These are phyloP conservation scores for Phytophthora crassamura DNA, from an alignment of 352 stramenopile species.

Conservation along the genomic window DNA sequence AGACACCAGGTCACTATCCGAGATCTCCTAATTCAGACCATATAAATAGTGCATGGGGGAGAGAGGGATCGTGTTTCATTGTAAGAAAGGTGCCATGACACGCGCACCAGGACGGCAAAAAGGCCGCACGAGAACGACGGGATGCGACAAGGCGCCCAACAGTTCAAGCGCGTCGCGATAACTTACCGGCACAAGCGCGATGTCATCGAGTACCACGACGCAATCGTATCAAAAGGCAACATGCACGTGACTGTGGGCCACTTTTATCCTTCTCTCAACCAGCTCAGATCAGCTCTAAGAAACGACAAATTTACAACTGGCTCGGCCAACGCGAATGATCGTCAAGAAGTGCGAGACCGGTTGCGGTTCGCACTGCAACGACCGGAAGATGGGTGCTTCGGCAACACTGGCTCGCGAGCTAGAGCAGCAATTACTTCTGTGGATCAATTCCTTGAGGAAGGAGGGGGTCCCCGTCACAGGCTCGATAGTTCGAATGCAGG, in stretches of 20 bases:
- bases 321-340: conserved; percentile 10
- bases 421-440: conserved; percentile 3
- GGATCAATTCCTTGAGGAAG: conserved; percentile 9
- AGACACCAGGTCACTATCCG: background rate
- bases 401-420: background rate
- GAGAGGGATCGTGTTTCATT: too few relatives aligned
- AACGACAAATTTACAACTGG: conserved; percentile 8
- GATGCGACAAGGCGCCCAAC: background rate
- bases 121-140: background rate
- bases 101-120: conserved; percentile 7
- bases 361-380: conserved; percentile 8
- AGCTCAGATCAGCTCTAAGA: conserved; percentile 1
- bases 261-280: conserved; percentile 6
- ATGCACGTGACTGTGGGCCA: conserved; percentile 5
- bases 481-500: conserved; percentile 4
- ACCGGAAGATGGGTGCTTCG: background rate
- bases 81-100: conserved; percentile 19
- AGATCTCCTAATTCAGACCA: conserved; percentile 20
- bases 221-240: conserved; percentile 6
- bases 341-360: conserved; percentile 12
- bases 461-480: conserved; percentile 5
- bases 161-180: conserved; percentile 9
- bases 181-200: background rate
- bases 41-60: background rate
- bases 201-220: conserved; percentile 10